A percentile compares a stretch with the other conserved stretches of the same genome.
These are phyloP conservation scores for Klebsormidium nitens DNA, from an alignment of 139 green algal species.

Conservation along the genomic window DNA sequence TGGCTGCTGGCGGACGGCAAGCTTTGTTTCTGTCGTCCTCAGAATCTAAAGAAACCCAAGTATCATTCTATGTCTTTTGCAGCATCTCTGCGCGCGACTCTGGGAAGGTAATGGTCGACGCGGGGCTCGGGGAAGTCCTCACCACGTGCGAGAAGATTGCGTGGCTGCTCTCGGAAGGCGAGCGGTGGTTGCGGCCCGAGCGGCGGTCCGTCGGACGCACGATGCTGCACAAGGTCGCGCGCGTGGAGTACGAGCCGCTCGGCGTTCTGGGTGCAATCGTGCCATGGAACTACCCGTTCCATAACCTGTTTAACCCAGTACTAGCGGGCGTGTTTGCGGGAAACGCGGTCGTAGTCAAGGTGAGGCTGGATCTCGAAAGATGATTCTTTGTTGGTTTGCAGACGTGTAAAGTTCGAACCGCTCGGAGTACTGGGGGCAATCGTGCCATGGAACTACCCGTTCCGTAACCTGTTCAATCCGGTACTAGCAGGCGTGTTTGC, in stretches of 20 bases:
- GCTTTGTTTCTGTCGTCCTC: too few relatives aligned
- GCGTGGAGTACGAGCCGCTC: slow-evolving; percentile 87
- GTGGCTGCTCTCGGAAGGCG: slow-evolving; percentile 81
- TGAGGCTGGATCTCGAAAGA: slow-evolving; percentile 15
- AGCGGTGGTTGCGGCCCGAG: slow-evolving; percentile 74
- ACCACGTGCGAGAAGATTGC: slow-evolving; percentile 95
- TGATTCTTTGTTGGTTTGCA: not conserved
- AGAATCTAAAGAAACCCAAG: too few relatives aligned
- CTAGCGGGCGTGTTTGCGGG: slow-evolving; percentile 86
- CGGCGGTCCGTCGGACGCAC: slow-evolving; percentile 69
- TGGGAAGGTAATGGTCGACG: slow-evolving; percentile 92
- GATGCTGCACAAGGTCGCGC: slow-evolving; percentile 91
- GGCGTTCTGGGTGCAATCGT: slow-evolving; percentile 87
- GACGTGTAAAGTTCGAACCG: slow-evolving; percentile 85
- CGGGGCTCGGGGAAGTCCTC: slow-evolving; percentile 89
- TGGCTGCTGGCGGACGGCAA: slow-evolving; percentile 85
- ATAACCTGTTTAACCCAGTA: slow-evolving; percentile 98
- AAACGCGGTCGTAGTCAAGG: slow-evolving; percentile 94
- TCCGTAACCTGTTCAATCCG: slow-evolving; percentile 96
- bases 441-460: slow-evolving; percentile 47
- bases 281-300: slow-evolving; percentile 98
- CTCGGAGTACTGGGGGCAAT: slow-evolving; percentile 45
- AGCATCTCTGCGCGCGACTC: slow-evolving; percentile 80
- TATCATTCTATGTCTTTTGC: slow-evolving; percentile 35
- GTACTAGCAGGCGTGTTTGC: slow-evolving; percentile 84